Percentiles rank a stretch among this genome's conserved stretches.
phyloP scores from a whole-genome alignment of 2,329 filamentous ascomycete genomes.

The Chlorencoelia australis region DNA sequence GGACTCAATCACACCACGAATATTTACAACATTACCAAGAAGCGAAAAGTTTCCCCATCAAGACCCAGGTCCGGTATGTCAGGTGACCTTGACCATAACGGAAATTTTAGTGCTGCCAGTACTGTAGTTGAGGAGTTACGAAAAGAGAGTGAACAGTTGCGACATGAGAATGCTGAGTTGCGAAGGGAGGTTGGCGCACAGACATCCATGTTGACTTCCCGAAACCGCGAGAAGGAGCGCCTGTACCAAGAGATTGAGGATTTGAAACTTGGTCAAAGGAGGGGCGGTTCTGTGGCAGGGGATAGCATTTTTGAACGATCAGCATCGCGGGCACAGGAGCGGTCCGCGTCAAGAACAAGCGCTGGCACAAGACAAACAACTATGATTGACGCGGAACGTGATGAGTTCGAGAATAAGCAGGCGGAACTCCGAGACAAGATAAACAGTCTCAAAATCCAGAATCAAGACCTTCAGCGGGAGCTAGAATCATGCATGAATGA shows the following conservation, averaged over 20 bases:
- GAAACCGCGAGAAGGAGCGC: slow-evolving; percentile 89
- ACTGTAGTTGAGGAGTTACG: slow-evolving; percentile 69
- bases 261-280: slow-evolving; percentile 76
- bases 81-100: slow-evolving; percentile 33
- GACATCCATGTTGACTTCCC: slow-evolving; percentile 92
- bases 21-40: slow-evolving; percentile 55
- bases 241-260: slow-evolving; percentile 97
- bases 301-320: slow-evolving; percentile 94
- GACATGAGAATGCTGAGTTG: slow-evolving; percentile 86
- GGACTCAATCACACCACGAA: slow-evolving; percentile 50
- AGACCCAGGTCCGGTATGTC: slow-evolving; percentile 39
- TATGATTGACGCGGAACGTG: slow-evolving; percentile 67
- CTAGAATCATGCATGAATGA: slow-evolving; percentile 72
- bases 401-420: slow-evolving; percentile 76
- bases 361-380: slow-evolving; percentile 27
- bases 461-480: slow-evolving; percentile 78
- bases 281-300: slow-evolving; percentile 58
- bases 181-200: slow-evolving; percentile 89
- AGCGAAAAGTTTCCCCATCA: slow-evolving; percentile 36
- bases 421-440: slow-evolving; percentile 78
- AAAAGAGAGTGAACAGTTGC: slow-evolving; percentile 61
- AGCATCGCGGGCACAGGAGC: slow-evolving; percentile 68
- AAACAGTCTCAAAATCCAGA: slow-evolving; percentile 76
- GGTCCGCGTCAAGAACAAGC: slow-evolving; percentile 62
- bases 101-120: slow-evolving; percentile 46